Evolutionary conservation across 306 rosid genomes (phyloP), one percentile per base, ranked within the genome.

Genomic region (Trifolium repens): DNA sequence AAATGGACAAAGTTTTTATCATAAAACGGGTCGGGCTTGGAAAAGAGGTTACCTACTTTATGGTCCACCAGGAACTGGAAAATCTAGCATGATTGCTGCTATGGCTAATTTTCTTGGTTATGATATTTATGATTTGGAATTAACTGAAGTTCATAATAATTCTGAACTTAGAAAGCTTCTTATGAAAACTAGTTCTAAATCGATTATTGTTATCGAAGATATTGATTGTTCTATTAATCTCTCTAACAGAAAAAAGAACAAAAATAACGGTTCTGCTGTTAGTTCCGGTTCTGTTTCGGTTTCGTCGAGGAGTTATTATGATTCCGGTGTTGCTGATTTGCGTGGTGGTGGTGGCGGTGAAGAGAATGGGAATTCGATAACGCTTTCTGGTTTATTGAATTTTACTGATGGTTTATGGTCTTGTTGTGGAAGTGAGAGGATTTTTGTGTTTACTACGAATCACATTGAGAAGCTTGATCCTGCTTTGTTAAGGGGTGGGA

Each of bases 351-450:
- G 81, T n/a, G n/a, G n/a, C n/a, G n/a, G n/a, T 0, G 96, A 86
- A 3, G 93, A 86, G 1, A 85, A 87, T 53, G 94, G 90, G 15
- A 88, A 87, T 50, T 79, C 96, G 4, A 90, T 92, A 3, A 94
- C 99, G 0, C 96, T 94, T 0, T 94, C 99, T 0, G 99, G 99
- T 22, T 68, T 94, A 68, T 78, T 94, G 80, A 94, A 94, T 82
- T 94, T 94, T 54, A 94, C 98, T 0, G 99, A 94, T 67, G 99
- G 99, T 49, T 82, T 94, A 67, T 94, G 99, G 99, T 94, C 99
- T 0, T 94, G 99, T 10, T 94, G 99, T 37, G 99, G 99, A 30
- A 94, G 98, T 52, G 99, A 94, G 89, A 86, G 96, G 84, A 92
- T 94, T 14, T 94, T 94, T 44, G 96, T 94, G 69, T 94, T 94